Base-by-base conservation (phyloP, 225 moss, liverwort and hornwort genomes). In the Pleurozium schreberi region DNA sequence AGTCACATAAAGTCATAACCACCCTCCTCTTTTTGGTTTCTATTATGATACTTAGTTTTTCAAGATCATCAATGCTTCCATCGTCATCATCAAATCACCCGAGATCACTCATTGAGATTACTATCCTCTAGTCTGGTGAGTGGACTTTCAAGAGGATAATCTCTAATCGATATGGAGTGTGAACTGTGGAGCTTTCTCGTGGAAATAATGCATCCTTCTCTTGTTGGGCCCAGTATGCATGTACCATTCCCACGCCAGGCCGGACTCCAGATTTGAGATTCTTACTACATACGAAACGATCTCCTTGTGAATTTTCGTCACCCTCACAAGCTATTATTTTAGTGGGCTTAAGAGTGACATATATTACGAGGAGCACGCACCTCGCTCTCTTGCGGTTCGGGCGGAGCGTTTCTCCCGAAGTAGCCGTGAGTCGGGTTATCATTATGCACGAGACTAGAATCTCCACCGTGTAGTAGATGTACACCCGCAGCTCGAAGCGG, bases 341-440 rank as follows among this genome's bases (percentile, higher is more conserved):
- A 19, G 50, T 28, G 67, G 34, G 18, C 42, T 64, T 25, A 18
- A 80, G 50, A n/a, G 40, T 63, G 20, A 62, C n/a, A 63, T 38
- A 30, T 30, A 75, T 28, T 30, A 5, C 65, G 23, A 52, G 77
- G n/a, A 42, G 27, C 49, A 53, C 63, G 57, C 70, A 93, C 93
- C 90, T 92, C 74, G n/a, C 85, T 82, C 40, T 64, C 8, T 65
- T 92, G 90, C 23, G 52, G 79, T 43, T 88, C 71, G 60, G 94
- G 87, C 52, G 81, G 57, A 33, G 92, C 65, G 49, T 92, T 93
- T 31, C 93, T 89, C 42, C 93, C 95, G 60, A 94, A 90, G 87
- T 93, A 95, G 70, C 93, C 90, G 17, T 93, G 89, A n/a, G 57
- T 71, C 38, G 85, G 82, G 28, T 88, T 80, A 26, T 81, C 36